A percentile compares a stretch with the other conserved stretches of the same genome.
phyloP scores from a whole-genome alignment of 352 stramenopile species.

The Pythium phragmiticola region DNA sequence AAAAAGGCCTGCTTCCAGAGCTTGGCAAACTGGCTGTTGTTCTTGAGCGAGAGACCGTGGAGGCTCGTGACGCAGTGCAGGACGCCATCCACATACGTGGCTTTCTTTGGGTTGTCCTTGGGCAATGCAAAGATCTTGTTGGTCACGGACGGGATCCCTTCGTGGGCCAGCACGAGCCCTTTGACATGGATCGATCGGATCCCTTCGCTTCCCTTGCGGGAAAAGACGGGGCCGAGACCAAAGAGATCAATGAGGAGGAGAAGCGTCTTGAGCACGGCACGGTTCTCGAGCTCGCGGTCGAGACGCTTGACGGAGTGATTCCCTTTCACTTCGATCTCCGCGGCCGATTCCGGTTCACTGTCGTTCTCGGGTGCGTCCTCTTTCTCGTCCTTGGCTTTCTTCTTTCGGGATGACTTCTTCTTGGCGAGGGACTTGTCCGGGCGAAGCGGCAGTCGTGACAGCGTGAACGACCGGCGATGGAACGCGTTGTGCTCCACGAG shows the following conservation, averaged over 20 bases:
- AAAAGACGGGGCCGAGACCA: constrained; percentile 48
- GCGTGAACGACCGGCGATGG: constrained; percentile 41
- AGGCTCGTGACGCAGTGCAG: constrained; percentile 48
- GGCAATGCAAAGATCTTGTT: constrained; percentile 43
- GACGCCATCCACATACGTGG: constrained; percentile 51
- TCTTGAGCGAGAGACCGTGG: constrained; percentile 49
- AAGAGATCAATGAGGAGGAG: constrained; percentile 17
- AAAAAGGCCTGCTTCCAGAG: constrained; percentile 48
- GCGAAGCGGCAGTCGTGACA: constrained; percentile 33
- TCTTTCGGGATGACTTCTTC: constrained; percentile 18
- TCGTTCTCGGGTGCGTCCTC: constrained; percentile 1
- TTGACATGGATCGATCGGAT: constrained; percentile 49
- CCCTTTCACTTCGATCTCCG: constrained; percentile 20
- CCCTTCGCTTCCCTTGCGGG: constrained; percentile 42
- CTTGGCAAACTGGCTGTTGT: constrained; percentile 40
- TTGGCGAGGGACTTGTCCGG: constrained; percentile 11
- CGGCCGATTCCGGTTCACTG: constrained; percentile 9
- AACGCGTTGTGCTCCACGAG: constrained; percentile 61
- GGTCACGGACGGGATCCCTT: constrained; percentile 43
- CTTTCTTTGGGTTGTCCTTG: constrained; percentile 34
- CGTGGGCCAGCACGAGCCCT: constrained; percentile 45
- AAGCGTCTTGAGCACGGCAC: constrained; percentile 15
- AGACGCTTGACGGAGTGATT: constrained; percentile 15
- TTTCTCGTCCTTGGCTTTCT: constrained; percentile 1
- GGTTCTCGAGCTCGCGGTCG: constrained; percentile 24